A percentile compares a stretch with the other conserved stretches of the same genome.
Evolutionary conservation across 2,329 filamentous ascomycete genomes (phyloP).

Genomic region (Curvularia lunata): DNA sequence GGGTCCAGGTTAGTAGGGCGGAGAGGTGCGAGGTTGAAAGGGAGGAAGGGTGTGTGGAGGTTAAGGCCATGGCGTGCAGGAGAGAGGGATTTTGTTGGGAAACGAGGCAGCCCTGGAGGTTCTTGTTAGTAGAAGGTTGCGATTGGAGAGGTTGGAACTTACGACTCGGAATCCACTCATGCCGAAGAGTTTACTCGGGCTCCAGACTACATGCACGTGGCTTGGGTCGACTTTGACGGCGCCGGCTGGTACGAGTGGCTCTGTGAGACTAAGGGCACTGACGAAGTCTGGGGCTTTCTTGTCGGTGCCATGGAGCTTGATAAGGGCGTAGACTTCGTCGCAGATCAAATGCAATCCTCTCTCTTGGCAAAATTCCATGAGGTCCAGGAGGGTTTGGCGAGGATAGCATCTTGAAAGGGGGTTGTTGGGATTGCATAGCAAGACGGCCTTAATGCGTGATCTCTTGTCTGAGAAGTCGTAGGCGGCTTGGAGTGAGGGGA

Average conservation of each 20-base stretch:
- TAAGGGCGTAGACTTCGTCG: constrained; percentile 37
- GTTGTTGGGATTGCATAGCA: constrained; percentile 40
- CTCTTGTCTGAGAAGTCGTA: constrained; percentile 38
- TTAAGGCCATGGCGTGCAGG: constrained; percentile 24
- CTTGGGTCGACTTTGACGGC: constrained; percentile 43
- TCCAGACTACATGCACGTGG: constrained; percentile 42
- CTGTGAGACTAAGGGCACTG: constrained; percentile 35
- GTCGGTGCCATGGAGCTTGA: constrained; percentile 16
- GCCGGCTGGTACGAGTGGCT: constrained; percentile 35
- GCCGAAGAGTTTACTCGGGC: constrained; percentile 41
- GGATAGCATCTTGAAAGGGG: constrained; percentile 38
- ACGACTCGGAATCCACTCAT: constrained; percentile 38
- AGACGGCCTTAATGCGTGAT: constrained; percentile 40
- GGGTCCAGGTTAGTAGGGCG: constrained; percentile 33
- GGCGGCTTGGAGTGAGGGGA: constrained; percentile 39
- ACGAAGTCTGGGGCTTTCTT: constrained; percentile 27
- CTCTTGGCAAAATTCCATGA: constrained; percentile 45
- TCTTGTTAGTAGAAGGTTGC: not conserved
- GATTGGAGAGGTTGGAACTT: constrained; percentile 8
- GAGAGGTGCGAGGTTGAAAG: constrained; percentile 30
- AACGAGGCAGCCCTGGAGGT: constrained; percentile 37
- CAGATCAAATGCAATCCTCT: constrained; percentile 37
- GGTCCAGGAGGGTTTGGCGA: constrained; percentile 32
- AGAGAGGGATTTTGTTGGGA: constrained; percentile 40
- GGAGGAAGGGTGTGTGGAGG: constrained; percentile 29